These are phyloP conservation scores for Dryas octopetala DNA, from an alignment of 306 rosid species.

Conservation along the genomic window DNA sequence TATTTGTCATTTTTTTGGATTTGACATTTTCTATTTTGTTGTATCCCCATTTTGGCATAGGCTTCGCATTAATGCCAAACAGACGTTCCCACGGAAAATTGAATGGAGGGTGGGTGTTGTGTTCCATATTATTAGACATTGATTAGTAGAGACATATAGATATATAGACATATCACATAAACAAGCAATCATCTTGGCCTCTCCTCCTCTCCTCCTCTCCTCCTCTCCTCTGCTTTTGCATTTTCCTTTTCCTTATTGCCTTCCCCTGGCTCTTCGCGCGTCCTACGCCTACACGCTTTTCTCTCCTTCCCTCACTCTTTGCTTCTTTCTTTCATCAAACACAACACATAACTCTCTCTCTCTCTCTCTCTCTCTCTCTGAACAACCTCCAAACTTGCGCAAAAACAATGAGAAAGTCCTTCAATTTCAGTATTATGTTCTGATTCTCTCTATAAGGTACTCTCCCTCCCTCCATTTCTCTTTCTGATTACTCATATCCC, in stretches of 20 bases:
- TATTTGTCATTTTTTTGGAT: not conserved
- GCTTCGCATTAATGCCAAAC: not conserved
- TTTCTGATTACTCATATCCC: slow-evolving; percentile 9
- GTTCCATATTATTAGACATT: slow-evolving; percentile 13
- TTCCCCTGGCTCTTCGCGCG: slow-evolving; percentile 59
- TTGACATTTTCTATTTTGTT: not conserved
- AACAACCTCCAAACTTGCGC: slow-evolving; percentile 5
- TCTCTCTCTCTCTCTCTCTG: slow-evolving; percentile 19
- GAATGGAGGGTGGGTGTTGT: not conserved
- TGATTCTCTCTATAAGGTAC: slow-evolving; percentile 41
- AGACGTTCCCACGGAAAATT: slow-evolving; percentile 14
- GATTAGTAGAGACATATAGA: too few relatives aligned
- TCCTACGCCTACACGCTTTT: slow-evolving; percentile 64
- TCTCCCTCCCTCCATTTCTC: slow-evolving; percentile 20
- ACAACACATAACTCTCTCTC: slow-evolving; percentile 2
- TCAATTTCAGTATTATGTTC: slow-evolving; percentile 28
- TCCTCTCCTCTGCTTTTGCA: slow-evolving; percentile 11
- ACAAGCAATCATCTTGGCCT: not conserved
- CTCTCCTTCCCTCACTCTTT: slow-evolving; percentile 45
- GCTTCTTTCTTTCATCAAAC: slow-evolving; percentile 21
- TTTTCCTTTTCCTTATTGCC: slow-evolving; percentile 6
- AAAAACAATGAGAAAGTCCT: slow-evolving; percentile 21
- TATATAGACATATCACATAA: not conserved
- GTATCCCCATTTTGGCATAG: not conserved
- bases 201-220: slow-evolving; percentile 1